Evolutionary conservation across 257 asterid species (phyloP).

Genomic region (Fraxinus americana): DNA sequence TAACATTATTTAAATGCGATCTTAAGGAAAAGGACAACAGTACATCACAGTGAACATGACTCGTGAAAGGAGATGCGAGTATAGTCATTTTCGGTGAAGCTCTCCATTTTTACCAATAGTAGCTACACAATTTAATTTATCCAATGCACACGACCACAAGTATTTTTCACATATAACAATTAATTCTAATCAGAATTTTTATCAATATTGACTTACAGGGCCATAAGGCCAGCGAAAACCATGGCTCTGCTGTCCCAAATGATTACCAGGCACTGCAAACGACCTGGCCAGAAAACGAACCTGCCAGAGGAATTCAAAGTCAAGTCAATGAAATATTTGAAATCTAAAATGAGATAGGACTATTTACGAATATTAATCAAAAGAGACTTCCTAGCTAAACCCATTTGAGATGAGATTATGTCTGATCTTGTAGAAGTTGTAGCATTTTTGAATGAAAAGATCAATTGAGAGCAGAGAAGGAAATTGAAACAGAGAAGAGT

Average conservation of each 20-base stretch:
- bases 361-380: background rate
- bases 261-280: slow-evolving; percentile 94
- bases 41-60: background rate
- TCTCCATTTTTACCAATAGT: background rate
- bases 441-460: background rate
- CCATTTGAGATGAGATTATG: background rate
- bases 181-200: background rate
- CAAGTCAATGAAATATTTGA: slow-evolving; percentile 16
- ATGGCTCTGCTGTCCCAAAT: slow-evolving; percentile 97
- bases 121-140: background rate
- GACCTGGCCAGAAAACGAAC: slow-evolving; percentile 96
- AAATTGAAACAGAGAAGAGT: background rate
- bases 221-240: slow-evolving; percentile 99
- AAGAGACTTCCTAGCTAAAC: background rate
- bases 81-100: background rate
- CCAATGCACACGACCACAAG: background rate
- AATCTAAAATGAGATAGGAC: background rate
- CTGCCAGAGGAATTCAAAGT: slow-evolving; percentile 43
- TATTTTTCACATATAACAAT: background rate
- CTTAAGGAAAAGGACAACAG: background rate
- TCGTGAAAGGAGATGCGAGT: background rate
- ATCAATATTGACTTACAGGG: slow-evolving; percentile 59
- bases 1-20: background rate
- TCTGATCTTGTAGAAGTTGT: background rate
- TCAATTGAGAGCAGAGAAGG: slow-evolving; percentile 4